Evolutionary conservation across 345 rosid species (phyloP), one percentile per base, ranked within the genome.

Genomic region (Hypericum androsaemum): DNA sequence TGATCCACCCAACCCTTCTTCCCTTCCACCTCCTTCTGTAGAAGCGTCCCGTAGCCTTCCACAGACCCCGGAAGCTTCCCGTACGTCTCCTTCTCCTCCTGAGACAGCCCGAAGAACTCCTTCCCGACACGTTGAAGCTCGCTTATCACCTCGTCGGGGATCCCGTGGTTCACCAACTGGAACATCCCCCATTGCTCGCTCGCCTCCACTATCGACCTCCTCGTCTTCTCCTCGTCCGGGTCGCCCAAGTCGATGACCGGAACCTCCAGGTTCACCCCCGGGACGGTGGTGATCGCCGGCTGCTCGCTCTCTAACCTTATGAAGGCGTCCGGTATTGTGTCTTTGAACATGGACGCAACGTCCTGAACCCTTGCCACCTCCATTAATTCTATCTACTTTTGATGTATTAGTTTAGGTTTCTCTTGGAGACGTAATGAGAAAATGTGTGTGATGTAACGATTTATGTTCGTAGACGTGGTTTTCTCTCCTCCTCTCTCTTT

Each of bases 1-100:
- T 87, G 89, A 66, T 87, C 96, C 0, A 70, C 84, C 98, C 98
- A 87, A 4, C 70, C 66, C 61, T 83, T 82, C 53, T 76, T 87
- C 2, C 75, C 87, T 5, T 80, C 52, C 8, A 64, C 41, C 15
- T 80, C 81, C 57, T 75, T 79, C 53, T 70, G 82, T 9, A 80
- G 57, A 49, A 67, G 73, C 7, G 65, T 74, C 5, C 95, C 97
- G n/a, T 88, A 85, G 0, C 97, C 97, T 71, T 87, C 92, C 0
- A 74, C 13, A 2, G 82, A 39, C 7, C 64, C 94, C 0, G 69
- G 60, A 0, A 72, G 65, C 51, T 71, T 79, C 0, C 87, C 83
- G 5, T 74, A 86, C 0, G 39, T 12, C 53, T 80, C 89, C 66
- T 79, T 90, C 66, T 82, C 92, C 53, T 67, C 62, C 42, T 46